These are phyloP conservation scores for Lumnitzera racemosa DNA, from an alignment of 345 rosid genomes.

Conservation along the genomic window DNA sequence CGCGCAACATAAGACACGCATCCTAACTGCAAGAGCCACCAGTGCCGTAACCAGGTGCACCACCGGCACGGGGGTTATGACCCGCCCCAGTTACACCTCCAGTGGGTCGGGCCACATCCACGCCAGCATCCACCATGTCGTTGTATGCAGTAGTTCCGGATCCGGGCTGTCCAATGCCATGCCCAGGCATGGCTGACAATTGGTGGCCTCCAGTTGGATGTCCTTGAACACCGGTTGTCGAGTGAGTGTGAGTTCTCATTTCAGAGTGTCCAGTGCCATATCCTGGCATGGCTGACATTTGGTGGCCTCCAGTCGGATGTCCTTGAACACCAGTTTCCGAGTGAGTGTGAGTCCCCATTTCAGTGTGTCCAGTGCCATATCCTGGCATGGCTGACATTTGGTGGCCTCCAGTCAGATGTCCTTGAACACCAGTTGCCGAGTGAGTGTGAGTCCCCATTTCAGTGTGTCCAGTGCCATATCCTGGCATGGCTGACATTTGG, in stretches of 20 bases:
- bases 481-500: conserved; percentile 9
- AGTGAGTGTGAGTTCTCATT: too few species aligned
- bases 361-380: not conserved
- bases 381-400: conserved; percentile 10
- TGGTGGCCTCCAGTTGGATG: conserved; percentile 34
- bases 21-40: too few species aligned
- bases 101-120: too few species aligned
- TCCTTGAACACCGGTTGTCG: conserved; percentile 2
- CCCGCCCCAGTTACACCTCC: too few species aligned
- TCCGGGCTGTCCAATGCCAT: conserved; percentile 2
- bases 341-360: not conserved
- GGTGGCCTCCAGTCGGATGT: conserved; percentile 4
- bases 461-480: not conserved
- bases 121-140: not conserved
- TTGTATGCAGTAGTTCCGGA: too few species aligned
- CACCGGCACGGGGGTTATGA: too few species aligned
- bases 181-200: not conserved
- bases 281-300: conserved; percentile 1
- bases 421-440: conserved; percentile 24
- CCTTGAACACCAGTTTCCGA: conserved; percentile 23
- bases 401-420: conserved; percentile 2
- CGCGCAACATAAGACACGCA: too few species aligned
- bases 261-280: conserved; percentile 6
- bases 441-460: not conserved
- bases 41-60: too few species aligned